These are phyloP conservation scores for Aspergillus ibericus DNA, from an alignment of 2,329 filamentous ascomycete species.

Conservation along the genomic window DNA sequence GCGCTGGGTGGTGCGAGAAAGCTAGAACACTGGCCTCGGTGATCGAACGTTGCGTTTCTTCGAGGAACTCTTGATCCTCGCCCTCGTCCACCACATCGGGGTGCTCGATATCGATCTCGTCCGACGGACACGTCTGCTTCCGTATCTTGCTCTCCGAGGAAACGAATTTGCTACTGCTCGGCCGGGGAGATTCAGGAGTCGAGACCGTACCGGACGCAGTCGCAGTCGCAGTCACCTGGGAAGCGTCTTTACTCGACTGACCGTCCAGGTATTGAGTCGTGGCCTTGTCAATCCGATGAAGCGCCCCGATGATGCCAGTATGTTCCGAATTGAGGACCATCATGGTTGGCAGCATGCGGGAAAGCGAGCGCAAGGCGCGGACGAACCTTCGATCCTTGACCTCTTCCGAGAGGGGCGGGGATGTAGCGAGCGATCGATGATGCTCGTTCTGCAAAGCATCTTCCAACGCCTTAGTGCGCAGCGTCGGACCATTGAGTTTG, in stretches of 20 bases:
- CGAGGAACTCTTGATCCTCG: not conserved
- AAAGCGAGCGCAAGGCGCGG: not conserved
- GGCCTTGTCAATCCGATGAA: not conserved
- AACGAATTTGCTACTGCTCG: not conserved
- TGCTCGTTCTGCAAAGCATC: not conserved
- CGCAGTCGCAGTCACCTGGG: not conserved
- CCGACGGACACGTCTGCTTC: not conserved
- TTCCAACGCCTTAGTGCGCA: not conserved
- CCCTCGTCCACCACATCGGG: not conserved
- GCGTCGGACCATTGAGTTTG: not conserved
- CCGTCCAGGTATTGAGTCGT: not conserved
- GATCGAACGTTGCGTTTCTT: not conserved
- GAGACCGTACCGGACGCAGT: no score
- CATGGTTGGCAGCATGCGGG: not conserved
- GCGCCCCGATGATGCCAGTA: not conserved
- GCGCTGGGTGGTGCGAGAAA: not conserved
- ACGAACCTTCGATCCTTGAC: not conserved
- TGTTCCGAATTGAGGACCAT: not conserved
- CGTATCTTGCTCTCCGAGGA: no score
- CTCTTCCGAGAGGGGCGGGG: not conserved
- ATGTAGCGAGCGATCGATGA: not conserved
- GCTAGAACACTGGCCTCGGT: not conserved
- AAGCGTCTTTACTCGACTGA: not conserved
- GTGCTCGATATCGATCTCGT: not conserved
- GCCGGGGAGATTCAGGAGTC: not conserved